Evolutionary conservation across 2,329 filamentous ascomycete genomes (phyloP).

Genomic region (Cryphonectria nitschkei): DNA sequence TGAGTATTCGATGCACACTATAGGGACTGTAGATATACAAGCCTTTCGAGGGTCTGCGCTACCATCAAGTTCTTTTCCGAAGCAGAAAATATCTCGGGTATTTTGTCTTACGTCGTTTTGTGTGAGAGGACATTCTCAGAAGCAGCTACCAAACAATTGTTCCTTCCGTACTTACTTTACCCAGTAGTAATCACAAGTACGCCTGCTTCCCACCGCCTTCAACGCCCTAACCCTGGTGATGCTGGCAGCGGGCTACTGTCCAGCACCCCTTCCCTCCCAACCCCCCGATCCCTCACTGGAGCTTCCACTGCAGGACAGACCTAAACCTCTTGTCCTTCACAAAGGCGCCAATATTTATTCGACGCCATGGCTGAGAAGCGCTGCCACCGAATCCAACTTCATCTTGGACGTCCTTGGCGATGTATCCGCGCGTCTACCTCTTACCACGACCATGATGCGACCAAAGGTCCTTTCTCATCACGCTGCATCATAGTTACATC

Average conservation of each 20-base stretch:
- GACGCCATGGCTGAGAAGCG: background rate
- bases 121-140: background rate
- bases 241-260: background rate
- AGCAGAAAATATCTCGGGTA: background rate
- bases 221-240: background rate
- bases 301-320: background rate
- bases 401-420: background rate
- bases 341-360: background rate
- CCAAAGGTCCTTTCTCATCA: conserved; percentile 50
- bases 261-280: background rate
- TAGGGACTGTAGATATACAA: background rate
- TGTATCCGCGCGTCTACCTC: conserved; percentile 1
- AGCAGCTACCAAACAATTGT: background rate
- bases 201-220: background rate
- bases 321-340: background rate
- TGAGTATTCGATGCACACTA: background rate
- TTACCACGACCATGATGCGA: background rate
- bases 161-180: background rate
- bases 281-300: background rate
- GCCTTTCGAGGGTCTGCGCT: background rate
- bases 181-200: background rate
- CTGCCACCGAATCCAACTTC: background rate
- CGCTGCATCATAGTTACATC: conserved; percentile 51
- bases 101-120: too few relatives aligned
- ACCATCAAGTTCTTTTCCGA: background rate